Evolutionary conservation across 1,284 basidiomycete species (phyloP).

Genomic region (Ganoderma boninense): DNA sequence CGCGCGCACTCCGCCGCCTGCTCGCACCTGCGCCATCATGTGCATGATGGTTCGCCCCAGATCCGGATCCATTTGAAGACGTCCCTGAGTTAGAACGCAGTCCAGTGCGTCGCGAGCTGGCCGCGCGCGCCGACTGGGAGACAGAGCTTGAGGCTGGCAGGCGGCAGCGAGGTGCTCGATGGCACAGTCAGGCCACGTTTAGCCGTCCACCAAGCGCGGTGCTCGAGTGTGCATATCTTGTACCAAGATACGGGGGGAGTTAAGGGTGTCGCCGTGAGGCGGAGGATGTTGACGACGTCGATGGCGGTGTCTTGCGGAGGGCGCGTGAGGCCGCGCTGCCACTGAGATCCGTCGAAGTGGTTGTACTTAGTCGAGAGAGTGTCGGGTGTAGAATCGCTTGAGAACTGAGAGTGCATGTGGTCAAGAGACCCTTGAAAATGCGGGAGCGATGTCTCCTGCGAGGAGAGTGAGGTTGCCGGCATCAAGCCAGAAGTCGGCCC

Average conservation of each 20-base stretch:
- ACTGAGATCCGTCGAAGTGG: neutral
- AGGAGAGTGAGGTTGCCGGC: too few species aligned
- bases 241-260: neutral
- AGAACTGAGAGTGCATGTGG: neutral
- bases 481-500: too few species aligned
- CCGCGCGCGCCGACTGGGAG: slow-evolving; percentile 2
- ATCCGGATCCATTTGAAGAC: too few species aligned
- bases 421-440: too few species aligned
- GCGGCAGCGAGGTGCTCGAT: slow-evolving; percentile 7
- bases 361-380: too few species aligned
- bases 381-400: neutral
- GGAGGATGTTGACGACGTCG: neutral
- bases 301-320: neutral
- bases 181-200: slow-evolving; percentile 4
- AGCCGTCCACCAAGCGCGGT: neutral
- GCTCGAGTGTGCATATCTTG: neutral
- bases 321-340: neutral
- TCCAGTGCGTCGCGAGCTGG: neutral
- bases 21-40: too few species aligned
- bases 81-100: neutral
- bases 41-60: neutral
- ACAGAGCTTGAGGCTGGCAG: slow-evolving; percentile 12
- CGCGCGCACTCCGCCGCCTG: neutral
- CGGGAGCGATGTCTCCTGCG: too few species aligned
- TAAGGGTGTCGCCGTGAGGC: neutral